Percentiles rank a stretch among this genome's conserved stretches.
These are phyloP conservation scores for Misopates orontium DNA, from an alignment of 257 asterid species.

Conservation along the genomic window DNA sequence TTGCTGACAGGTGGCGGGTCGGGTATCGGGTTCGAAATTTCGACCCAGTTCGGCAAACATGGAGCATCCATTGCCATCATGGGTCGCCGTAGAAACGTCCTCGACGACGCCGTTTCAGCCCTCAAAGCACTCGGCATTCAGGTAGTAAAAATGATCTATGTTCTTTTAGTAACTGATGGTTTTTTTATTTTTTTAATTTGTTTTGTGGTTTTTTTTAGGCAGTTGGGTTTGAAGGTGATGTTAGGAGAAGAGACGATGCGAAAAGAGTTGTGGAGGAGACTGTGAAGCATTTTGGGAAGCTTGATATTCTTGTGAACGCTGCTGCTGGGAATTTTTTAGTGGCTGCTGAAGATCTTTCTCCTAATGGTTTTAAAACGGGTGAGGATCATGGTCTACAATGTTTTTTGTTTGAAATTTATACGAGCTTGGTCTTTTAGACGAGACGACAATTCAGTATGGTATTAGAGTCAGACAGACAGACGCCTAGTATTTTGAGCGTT, in stretches of 20 bases:
- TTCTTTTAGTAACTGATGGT: too few relatives aligned
- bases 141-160: conserved; percentile 36
- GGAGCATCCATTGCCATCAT: conserved; percentile 87
- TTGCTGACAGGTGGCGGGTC: conserved; percentile 91
- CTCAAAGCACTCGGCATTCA: conserved; percentile 68
- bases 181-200: not conserved
- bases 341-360: conserved; percentile 77
- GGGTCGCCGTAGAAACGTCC: conserved; percentile 81
- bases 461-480: too few relatives aligned
- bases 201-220: conserved; percentile 40
- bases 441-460: too few relatives aligned
- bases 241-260: conserved; percentile 73
- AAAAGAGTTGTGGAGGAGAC: conserved; percentile 66
- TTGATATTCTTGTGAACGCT: conserved; percentile 83
- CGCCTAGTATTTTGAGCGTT: too few relatives aligned
- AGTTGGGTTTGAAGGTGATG: conserved; percentile 78
- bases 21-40: conserved; percentile 80
- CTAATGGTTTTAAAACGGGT: conserved; percentile 85
- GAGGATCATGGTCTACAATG: too few relatives aligned
- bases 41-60: conserved; percentile 79
- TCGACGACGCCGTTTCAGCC: conserved; percentile 59
- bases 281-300: conserved; percentile 70
- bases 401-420: too few relatives aligned
- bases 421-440: too few relatives aligned
- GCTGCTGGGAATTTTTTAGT: conserved; percentile 88